Evolutionary conservation across 257 asterid genomes (phyloP).

Genomic region (Jasminum sambac): DNA sequence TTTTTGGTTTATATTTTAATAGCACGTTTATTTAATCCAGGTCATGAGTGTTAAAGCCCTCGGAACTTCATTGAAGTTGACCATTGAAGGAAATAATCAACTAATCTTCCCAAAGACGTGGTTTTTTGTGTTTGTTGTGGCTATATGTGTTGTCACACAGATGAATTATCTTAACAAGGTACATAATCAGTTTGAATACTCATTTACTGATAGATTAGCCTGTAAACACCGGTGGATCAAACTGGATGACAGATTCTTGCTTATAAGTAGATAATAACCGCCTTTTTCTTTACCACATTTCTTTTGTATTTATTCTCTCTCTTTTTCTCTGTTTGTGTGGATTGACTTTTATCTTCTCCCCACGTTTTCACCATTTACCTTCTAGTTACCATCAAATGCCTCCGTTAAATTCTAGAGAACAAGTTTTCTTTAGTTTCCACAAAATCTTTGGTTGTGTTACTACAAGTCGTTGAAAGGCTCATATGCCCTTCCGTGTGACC

Average conservation of each 20-base stretch:
- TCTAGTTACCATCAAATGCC: neutral
- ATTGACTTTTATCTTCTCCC: neutral
- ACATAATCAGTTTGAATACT: slow-evolving; percentile 22
- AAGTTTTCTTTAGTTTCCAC: neutral
- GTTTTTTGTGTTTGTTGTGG: slow-evolving; percentile 69
- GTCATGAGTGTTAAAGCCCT: slow-evolving; percentile 95
- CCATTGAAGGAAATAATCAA: slow-evolving; percentile 84
- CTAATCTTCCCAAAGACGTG: slow-evolving; percentile 76
- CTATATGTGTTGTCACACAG: slow-evolving; percentile 74
- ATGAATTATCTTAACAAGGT: slow-evolving; percentile 95
- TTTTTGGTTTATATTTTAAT: neutral
- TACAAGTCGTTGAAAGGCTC: neutral
- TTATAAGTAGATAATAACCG: neutral
- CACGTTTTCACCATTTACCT: neutral
- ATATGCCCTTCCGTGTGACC: neutral
- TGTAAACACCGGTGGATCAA: slow-evolving; percentile 8
- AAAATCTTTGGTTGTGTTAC: neutral
- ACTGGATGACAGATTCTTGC: slow-evolving; percentile 9
- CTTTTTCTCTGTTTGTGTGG: neutral
- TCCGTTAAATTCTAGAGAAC: neutral
- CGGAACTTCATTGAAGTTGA: slow-evolving; percentile 77
- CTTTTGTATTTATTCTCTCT: neutral
- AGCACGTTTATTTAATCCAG: slow-evolving; percentile 37
- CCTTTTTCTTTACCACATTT: neutral
- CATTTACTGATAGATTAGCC: slow-evolving; percentile 17